Evolutionary conservation across 495 filamentous ascomycete species (phyloP).

Genomic region (Halenospora varia): DNA sequence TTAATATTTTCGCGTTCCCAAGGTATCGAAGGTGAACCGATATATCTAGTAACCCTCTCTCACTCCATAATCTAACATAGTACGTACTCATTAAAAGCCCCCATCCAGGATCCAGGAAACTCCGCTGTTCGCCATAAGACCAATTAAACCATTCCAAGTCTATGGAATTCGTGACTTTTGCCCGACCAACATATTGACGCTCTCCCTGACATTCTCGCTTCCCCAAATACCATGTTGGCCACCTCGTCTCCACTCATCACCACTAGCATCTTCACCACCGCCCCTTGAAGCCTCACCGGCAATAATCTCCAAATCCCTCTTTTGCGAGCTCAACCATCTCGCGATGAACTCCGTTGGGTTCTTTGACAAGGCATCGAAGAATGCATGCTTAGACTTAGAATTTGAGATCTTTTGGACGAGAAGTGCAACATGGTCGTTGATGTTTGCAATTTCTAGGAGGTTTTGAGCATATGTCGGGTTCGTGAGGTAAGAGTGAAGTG

Average conservation of each 20-base stretch:
- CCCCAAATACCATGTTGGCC: slow-evolving; percentile 48
- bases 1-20: no score
- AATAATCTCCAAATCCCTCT: slow-evolving; percentile 84
- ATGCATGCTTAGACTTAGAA: slow-evolving; percentile 80
- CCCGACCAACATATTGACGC: slow-evolving; percentile 45
- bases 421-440: slow-evolving; percentile 82
- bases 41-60: no score
- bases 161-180: slow-evolving; percentile 30
- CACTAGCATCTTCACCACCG: slow-evolving; percentile 54
- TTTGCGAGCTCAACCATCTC: slow-evolving; percentile 83
- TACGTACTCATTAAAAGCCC: slow-evolving; percentile 2
- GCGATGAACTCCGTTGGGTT: slow-evolving; percentile 81
- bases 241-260: slow-evolving; percentile 54
- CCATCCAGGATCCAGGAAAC: not conserved
- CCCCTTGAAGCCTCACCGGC: slow-evolving; percentile 73
- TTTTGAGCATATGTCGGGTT: slow-evolving; percentile 53
- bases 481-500: slow-evolving; percentile 55
- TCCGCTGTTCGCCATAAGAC: not conserved
- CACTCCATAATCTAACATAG: slow-evolving; percentile 1
- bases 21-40: no score
- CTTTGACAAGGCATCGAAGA: slow-evolving; percentile 67
- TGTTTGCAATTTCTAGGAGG: slow-evolving; percentile 62
- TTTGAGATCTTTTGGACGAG: slow-evolving; percentile 73
- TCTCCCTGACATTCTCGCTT: slow-evolving; percentile 49
- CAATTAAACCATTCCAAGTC: slow-evolving; percentile 3